Evolutionary conservation across 768 basidiomycete species (phyloP), one percentile per base, ranked within the genome.

Genomic region (Paxillus rubicundulus): DNA sequence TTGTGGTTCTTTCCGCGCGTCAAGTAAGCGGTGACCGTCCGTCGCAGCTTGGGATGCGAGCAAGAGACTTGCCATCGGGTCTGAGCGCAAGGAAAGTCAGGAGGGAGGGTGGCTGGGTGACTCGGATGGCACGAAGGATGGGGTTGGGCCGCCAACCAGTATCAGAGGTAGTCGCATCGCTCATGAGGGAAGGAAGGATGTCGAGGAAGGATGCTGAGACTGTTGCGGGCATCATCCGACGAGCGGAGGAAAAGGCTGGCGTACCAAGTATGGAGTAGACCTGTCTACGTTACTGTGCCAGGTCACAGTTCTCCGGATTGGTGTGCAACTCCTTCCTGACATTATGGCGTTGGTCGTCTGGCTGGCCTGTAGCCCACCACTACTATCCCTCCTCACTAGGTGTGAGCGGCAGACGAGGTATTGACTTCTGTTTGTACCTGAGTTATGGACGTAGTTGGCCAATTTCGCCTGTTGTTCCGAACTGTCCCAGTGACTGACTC

Each of bases 141-240:
- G n/a, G 13, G 24, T 42, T 27, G 41, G 13, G 41, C 12, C 41
- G 41, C 16, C 21, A 20, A 12, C 41, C 41, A 8, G n/a, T 27
- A 42, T 10, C 9, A 10, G 41, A 24, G 9, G 20, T 27, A 9
- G 41, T 42, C 5, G 24, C 41, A 20, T 27, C 21, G 41, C 40
- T 41, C 41, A 24, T 42, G 41, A 27, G 1, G 12, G 41, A 42
- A 42, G 41, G 41, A 5, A 18, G 20, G 17, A 10, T 42, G 40
- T 41, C 40, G 40, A 18, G 18, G 17, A 76, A 74, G 58, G 74
- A 77, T 54, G 74, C 76, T 43, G 75, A 74, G 43, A 70, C 69
- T 30, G 76, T 77, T 56, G 74, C 76, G 44, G 76, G 75, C 57
- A 68, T 41, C 40, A 42, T 42, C 14, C 40, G 13, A 18, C 40